phyloP scores from a whole-genome alignment of 1,139 yeast genomes.

The Hyphopichia burtonii region DNA sequence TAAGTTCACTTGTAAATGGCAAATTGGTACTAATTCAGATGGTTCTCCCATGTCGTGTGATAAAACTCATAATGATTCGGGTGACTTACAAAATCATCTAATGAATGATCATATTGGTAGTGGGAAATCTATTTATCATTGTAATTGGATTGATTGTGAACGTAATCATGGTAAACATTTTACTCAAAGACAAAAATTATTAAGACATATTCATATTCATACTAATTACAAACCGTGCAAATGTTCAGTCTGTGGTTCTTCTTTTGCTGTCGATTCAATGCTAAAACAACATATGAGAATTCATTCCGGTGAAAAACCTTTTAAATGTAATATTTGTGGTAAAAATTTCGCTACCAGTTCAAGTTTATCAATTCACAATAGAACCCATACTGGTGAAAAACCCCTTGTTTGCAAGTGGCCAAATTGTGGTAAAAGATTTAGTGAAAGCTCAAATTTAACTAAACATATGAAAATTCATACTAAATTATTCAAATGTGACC shows the following conservation, averaged over 20 bases:
- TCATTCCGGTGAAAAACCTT: constrained; percentile 83
- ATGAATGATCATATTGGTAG: constrained; percentile 66
- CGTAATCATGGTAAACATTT: constrained; percentile 62
- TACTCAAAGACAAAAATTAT: constrained; percentile 78
- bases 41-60: constrained; percentile 49
- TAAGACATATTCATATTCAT: constrained; percentile 85
- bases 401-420: constrained; percentile 79
- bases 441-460: constrained; percentile 84
- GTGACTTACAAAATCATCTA: constrained; percentile 70
- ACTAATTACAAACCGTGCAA: constrained; percentile 77
- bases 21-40: constrained; percentile 26
- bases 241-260: constrained; percentile 66
- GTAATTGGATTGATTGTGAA: constrained; percentile 79
- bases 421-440: constrained; percentile 80
- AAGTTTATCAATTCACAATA: constrained; percentile 51
- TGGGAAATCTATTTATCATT: constrained; percentile 67
- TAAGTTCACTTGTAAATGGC: constrained; percentile 47
- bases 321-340: constrained; percentile 45
- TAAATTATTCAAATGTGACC: constrained; percentile 48
- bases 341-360: constrained; percentile 55
- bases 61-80: constrained; percentile 46
- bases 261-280: constrained; percentile 68
- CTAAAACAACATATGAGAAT: constrained; percentile 74
- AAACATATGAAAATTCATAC: constrained; percentile 80
- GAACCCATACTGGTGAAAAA: constrained; percentile 64